phyloP scores from a whole-genome alignment of 2,329 filamentous ascomycete species.

The Aspergillus japonicus region DNA sequence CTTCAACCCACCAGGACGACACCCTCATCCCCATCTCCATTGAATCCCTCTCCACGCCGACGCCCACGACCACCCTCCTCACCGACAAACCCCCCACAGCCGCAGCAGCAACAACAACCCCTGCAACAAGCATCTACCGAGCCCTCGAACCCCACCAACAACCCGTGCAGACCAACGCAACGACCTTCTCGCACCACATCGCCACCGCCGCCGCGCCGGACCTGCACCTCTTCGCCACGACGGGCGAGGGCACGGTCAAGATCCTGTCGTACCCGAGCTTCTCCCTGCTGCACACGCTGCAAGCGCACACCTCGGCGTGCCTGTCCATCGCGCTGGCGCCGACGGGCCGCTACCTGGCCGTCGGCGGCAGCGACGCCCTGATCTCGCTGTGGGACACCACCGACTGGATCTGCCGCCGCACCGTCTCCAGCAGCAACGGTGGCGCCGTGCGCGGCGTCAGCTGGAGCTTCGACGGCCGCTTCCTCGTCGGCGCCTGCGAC shows the following conservation, averaged over 20 bases:
- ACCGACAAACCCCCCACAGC: slow-evolving; percentile 16
- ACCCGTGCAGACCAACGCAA: slow-evolving; percentile 49
- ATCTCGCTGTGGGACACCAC: slow-evolving; percentile 53
- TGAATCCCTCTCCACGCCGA: slow-evolving; percentile 40
- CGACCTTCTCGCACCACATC: slow-evolving; percentile 47
- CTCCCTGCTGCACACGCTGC: slow-evolving; percentile 44
- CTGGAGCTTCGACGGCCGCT: slow-evolving; percentile 53
- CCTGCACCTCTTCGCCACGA: slow-evolving; percentile 48
- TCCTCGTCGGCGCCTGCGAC: slow-evolving; percentile 49
- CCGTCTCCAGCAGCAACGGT: slow-evolving; percentile 45
- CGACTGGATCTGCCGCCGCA: slow-evolving; percentile 52
- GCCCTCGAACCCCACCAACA: slow-evolving; percentile 46
- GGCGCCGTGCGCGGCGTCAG: slow-evolving; percentile 49
- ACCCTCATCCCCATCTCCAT: slow-evolving; percentile 48
- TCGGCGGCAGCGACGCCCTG: slow-evolving; percentile 50
- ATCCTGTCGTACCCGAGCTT: slow-evolving; percentile 50
- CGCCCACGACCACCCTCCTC: slow-evolving; percentile 32
- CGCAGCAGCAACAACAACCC: slow-evolving; percentile 4
- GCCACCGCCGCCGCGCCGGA: slow-evolving; percentile 35
- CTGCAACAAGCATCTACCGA: slow-evolving; percentile 34
- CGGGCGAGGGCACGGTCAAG: slow-evolving; percentile 50
- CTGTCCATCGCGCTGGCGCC: slow-evolving; percentile 47
- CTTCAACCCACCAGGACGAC: slow-evolving; percentile 41
- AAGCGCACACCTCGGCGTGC: slow-evolving; percentile 51
- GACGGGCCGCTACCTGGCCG: slow-evolving; percentile 49